Evolutionary conservation across 192 early-diverging fungal species (phyloP).

Genomic region (Hyaloraphidium curvatum): DNA sequence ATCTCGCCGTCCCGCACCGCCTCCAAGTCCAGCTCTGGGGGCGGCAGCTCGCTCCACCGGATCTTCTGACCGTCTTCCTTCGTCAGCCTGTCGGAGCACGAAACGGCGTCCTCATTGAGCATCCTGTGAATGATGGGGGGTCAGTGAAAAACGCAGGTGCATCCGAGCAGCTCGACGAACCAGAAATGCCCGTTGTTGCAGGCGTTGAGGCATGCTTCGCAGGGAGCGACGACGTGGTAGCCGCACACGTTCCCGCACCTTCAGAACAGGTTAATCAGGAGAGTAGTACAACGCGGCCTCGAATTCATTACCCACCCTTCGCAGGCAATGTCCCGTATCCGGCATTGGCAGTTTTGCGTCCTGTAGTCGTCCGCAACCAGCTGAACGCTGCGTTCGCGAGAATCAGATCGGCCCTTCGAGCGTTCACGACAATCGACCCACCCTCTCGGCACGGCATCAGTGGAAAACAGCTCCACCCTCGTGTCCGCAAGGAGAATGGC

Average conservation of each 20-base stretch:
- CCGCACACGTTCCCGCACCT: slow-evolving; percentile 41
- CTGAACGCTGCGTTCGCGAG: slow-evolving; percentile 26
- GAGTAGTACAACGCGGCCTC: neutral
- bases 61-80: too few species aligned
- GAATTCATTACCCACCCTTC: slow-evolving; percentile 34
- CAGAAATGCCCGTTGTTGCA: slow-evolving; percentile 46
- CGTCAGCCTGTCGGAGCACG: too few species aligned
- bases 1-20: too few species aligned
- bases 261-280: too few species aligned
- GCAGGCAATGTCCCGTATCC: slow-evolving; percentile 63
- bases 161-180: slow-evolving; percentile 3
- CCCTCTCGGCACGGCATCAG: slow-evolving; percentile 44
- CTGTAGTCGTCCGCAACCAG: slow-evolving; percentile 63
- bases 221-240: slow-evolving; percentile 46
- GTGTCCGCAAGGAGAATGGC: slow-evolving; percentile 60
- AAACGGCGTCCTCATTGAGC: too few species aligned
- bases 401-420: neutral
- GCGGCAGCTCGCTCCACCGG: too few species aligned
- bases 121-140: too few species aligned
- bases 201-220: slow-evolving; percentile 24
- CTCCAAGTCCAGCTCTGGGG: too few species aligned
- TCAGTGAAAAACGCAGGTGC: too few species aligned
- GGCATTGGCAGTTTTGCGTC: slow-evolving; percentile 54
- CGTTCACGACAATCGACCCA: neutral
- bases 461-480: slow-evolving; percentile 52